Evolutionary conservation across 2,329 filamentous ascomycete genomes (phyloP).

Genomic region (Xylariaceae sp.): DNA sequence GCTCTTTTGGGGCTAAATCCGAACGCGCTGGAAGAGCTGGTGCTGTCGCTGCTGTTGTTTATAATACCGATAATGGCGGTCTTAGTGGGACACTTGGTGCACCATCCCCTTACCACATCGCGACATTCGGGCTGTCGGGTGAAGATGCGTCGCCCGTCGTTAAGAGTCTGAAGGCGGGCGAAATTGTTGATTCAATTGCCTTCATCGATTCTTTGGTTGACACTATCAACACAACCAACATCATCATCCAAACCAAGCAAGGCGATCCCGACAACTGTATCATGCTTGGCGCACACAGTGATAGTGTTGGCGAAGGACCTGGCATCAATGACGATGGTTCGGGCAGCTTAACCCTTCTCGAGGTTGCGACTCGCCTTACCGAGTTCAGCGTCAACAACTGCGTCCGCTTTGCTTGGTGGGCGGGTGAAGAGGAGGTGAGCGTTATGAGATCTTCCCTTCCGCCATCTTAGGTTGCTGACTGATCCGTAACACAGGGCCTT

Average conservation of each 20-base stretch:
- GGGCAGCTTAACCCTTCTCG: slow-evolving; percentile 59
- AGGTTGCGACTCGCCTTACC: slow-evolving; percentile 57
- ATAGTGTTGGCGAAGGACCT: slow-evolving; percentile 59
- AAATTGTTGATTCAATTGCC: slow-evolving; percentile 50
- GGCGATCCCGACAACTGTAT: slow-evolving; percentile 61
- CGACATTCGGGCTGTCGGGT: slow-evolving; percentile 64
- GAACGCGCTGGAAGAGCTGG: slow-evolving; percentile 64
- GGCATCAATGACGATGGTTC: slow-evolving; percentile 79
- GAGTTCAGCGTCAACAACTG: slow-evolving; percentile 60
- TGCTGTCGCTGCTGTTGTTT: slow-evolving; percentile 67
- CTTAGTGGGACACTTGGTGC: slow-evolving; percentile 66
- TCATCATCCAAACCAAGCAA: slow-evolving; percentile 57
- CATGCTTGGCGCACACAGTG: slow-evolving; percentile 62
- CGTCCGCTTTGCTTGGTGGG: slow-evolving; percentile 66
- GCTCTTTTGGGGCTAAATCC: slow-evolving; percentile 69
- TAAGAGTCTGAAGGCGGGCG: slow-evolving; percentile 48
- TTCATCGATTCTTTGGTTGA: slow-evolving; percentile 57
- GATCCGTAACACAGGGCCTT: slow-evolving; percentile 32
- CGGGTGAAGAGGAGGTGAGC: slow-evolving; percentile 58
- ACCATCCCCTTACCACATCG: slow-evolving; percentile 56
- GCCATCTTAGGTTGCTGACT: not conserved
- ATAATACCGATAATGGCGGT: slow-evolving; percentile 63
- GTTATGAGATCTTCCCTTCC: not conserved
- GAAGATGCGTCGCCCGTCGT: slow-evolving; percentile 55
- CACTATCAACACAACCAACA: slow-evolving; percentile 53